Base-by-base conservation (phyloP, 257 asterid species). In the Solanum paucissectum region DNA sequence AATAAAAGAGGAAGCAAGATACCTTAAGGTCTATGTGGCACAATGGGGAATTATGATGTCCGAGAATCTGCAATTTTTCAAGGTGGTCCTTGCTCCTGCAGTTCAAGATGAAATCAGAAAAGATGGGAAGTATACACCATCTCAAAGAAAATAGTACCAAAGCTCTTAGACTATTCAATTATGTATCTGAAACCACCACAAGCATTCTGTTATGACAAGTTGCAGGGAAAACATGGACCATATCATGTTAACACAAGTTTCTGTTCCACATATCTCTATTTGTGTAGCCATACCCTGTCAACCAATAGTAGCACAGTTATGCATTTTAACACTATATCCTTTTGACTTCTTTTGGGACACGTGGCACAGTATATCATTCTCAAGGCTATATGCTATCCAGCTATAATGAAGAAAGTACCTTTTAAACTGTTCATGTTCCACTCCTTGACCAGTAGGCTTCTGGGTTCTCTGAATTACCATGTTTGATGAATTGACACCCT, bases 11-110 rank as follows among this genome's bases (percentile, higher is more conserved):
- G 40, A 42, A 34, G 90, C 37, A 86, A 90, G 98, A 93, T 92
- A 97, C 99, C 92, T 93, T 94, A 87, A 97, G 90, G 90, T 94
- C 96, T 87, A 93, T 89, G 90, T 77, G 86, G 89, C 94, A 62
- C 34, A 97, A 93, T 23, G 98, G 98, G 34, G 98, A 97, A 90
- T 90, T 92, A 89, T 94, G 98, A 92, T 92, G 94, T 20, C 95
- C 98, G 55, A 95, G 89, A 84, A 94, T 89, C 87, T 95, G 99
- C 69, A 94, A 90, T 44, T 94, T 95, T 84, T 92, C 98, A 60
- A 87, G 91, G 85, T 92, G 96, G 91, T 88, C 96, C 92, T 88
- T 93, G 87, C 91, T 96, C 93, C 98, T 97, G 96, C 88, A 71
- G 68, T 73, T 72, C 82, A 86, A 69, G 52, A 72, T 40, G 64